Base-by-base conservation (phyloP, 179 eudicot genomes). In the Patellifolia procumbens region DNA sequence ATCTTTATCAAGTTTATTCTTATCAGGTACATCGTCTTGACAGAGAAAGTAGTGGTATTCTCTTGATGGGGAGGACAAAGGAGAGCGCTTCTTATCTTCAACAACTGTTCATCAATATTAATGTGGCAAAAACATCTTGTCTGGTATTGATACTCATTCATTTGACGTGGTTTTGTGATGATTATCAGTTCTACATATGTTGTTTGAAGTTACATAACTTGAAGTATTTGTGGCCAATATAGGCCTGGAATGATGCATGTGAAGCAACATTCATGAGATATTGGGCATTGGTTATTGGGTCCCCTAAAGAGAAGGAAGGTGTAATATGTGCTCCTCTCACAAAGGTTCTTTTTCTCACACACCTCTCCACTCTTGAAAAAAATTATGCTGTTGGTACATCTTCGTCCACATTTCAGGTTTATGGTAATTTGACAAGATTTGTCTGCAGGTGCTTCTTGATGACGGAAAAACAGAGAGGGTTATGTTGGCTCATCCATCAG, bases 261-360 rank as follows among this genome's bases (percentile, higher is more conserved):
- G 87, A 85, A 72, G 85, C 90, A 58, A 88, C 93, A 51, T 86
- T 67, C 79, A 96, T 91, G 87, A 92, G 79, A 74, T 92, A 88
- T 82, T 94, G 98, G 97, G 98, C 92, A 65, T 81, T 94, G 80
- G 97, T 94, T 73, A 92, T 94, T 70, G 97, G 98, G 37, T 84
- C 79, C 43, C 98, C 98, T 51, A 87, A 76, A 89, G 92, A 94
- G 75, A 92, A 86, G 79, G 97, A 94, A 84, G 98, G 97, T 67
- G 51, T 91, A 20, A 88, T 94, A 64, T 82, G 81, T 87, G 95
- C 97, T 71, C 98, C 97, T 74, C 89, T 94, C 42, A 86, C 85
- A 70, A 94, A 92, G 97, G 97, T 88, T 72, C 76, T 34, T 24
- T 48, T 42, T 46, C 13, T 9, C 26, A 19, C 15, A 17, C 60